Conservation (phyloP, 805 yeast genomes). For the Grigorovia humatica region DNA sequence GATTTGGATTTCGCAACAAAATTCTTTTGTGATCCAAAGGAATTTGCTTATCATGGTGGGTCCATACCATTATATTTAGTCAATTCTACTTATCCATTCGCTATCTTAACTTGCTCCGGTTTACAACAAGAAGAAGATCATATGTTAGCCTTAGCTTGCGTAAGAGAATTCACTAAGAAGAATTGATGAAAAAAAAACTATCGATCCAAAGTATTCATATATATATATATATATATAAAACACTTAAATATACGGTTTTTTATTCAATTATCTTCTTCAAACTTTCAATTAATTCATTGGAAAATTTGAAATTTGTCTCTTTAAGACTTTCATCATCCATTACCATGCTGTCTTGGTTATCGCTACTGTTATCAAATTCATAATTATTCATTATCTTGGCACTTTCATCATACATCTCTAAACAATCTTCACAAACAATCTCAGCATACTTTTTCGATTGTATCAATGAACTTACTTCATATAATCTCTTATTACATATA, state of each 20-base stretch:
- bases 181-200: no score
- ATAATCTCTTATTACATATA: conserved; percentile 60
- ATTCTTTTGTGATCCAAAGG: conserved; percentile 32
- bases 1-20: conserved; percentile 31
- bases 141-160: conserved; percentile 30
- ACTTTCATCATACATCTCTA: conserved; percentile 44
- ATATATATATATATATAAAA: neutral
- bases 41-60: conserved; percentile 49
- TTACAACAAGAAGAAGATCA: conserved; percentile 48
- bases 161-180: conserved; percentile 7
- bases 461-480: conserved; percentile 38
- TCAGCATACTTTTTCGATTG: conserved; percentile 31
- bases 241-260: conserved; percentile 16
- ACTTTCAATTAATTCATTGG: conserved; percentile 24
- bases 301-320: conserved; percentile 16
- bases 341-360: no score
- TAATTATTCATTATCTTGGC: conserved; percentile 31
- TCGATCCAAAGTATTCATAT: neutral
- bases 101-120: conserved; percentile 46
- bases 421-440: conserved; percentile 54
- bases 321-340: no score
- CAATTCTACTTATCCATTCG: conserved; percentile 30
- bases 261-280: conserved; percentile 11
- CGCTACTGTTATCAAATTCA: conserved; percentile 23
- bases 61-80: conserved; percentile 38